Percentiles rank a stretch among this genome's conserved stretches.
phyloP scores from a whole-genome alignment of 495 filamentous ascomycete species.

The Xylaria bambusicola region DNA sequence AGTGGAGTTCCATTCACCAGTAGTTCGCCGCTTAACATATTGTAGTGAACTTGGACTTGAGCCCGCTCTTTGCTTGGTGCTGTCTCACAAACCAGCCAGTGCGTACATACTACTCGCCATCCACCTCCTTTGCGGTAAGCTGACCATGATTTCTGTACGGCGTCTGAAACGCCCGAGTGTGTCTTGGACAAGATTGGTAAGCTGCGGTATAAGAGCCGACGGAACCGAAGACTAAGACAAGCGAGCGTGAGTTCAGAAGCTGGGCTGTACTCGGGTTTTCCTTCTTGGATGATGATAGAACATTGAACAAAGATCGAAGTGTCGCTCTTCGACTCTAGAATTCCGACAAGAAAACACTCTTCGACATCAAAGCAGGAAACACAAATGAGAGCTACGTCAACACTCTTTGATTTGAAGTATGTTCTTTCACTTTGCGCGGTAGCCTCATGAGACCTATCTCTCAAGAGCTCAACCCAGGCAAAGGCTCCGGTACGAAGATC shows the following conservation, averaged over 20 bases:
- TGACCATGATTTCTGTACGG: constrained; percentile 42
- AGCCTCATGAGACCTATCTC: constrained; percentile 23
- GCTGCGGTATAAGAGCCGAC: background rate
- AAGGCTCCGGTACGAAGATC: constrained; percentile 18
- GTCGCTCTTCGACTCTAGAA: constrained; percentile 23
- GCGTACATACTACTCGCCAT: constrained; percentile 29
- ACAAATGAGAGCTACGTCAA: constrained; percentile 45
- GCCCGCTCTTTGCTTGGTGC: background rate
- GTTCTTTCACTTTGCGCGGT: constrained; percentile 22
- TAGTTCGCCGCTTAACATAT: constrained; percentile 57
- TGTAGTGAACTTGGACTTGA: constrained; percentile 45
- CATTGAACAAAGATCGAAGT: constrained; percentile 41
- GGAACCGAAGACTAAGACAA: constrained; percentile 17
- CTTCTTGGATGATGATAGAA: constrained; percentile 43
- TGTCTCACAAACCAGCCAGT: constrained; percentile 24
- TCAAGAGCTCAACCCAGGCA: constrained; percentile 35
- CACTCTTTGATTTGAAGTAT: constrained; percentile 29
- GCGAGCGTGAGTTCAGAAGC: constrained; percentile 25
- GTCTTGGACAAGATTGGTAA: constrained; percentile 26
- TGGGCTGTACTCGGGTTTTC: background rate
- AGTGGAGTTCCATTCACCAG: constrained; percentile 59
- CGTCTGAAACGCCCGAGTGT: constrained; percentile 16
- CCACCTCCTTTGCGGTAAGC: constrained; percentile 29
- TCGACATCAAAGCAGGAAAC: constrained; percentile 41
- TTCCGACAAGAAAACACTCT: constrained; percentile 22